Percentiles rank a stretch among this genome's conserved stretches.
Evolutionary conservation across 306 rosid species (phyloP).

Genomic region (Prosopis cineraria): DNA sequence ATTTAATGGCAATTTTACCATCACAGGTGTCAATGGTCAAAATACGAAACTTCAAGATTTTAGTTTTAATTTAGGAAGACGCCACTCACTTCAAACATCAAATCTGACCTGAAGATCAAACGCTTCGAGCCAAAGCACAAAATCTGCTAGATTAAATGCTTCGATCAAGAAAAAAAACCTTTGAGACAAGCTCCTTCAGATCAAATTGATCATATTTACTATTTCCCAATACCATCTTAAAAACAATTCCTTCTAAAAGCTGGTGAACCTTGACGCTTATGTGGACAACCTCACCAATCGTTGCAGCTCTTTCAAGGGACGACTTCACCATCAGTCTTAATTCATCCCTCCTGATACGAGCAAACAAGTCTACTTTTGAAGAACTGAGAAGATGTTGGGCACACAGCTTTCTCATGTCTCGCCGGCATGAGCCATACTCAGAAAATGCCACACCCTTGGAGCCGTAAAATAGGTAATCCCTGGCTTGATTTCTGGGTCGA

Average conservation of each 20-base stretch:
- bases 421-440: slow-evolving; percentile 41
- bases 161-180: neutral
- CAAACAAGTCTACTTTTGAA: slow-evolving; percentile 31
- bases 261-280: neutral
- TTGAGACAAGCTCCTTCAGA: slow-evolving; percentile 11
- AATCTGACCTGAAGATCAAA: slow-evolving; percentile 46
- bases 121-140: slow-evolving; percentile 25
- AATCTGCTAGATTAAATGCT: slow-evolving; percentile 40
- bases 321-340: neutral
- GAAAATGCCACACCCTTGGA: slow-evolving; percentile 27
- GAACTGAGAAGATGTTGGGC: slow-evolving; percentile 26
- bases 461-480: slow-evolving; percentile 31
- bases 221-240: slow-evolving; percentile 21
- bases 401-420: slow-evolving; percentile 40
- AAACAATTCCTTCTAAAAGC: neutral
- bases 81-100: neutral
- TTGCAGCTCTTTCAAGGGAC: neutral
- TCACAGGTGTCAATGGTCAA: no score
- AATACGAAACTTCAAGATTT: no score
- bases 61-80: no score
- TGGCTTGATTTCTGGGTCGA: slow-evolving; percentile 28
- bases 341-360: slow-evolving; percentile 28
- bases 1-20: no score
- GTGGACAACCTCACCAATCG: slow-evolving; percentile 22
- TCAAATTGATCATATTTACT: slow-evolving; percentile 16